Evolutionary conservation across 1,284 basidiomycete species (phyloP).

Genomic region (Fistulinella staudtii): DNA sequence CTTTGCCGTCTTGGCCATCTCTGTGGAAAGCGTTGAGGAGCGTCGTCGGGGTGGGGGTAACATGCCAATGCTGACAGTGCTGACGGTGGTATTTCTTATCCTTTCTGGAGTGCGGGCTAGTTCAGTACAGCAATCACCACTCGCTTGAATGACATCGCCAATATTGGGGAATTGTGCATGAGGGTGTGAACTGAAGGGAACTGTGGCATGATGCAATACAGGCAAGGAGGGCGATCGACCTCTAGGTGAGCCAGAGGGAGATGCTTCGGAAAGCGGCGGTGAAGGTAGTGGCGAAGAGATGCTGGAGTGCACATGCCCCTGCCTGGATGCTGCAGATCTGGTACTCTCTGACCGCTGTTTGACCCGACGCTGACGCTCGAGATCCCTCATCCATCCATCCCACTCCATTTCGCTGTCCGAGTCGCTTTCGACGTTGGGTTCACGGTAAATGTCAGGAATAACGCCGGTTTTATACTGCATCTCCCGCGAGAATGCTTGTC

Average conservation of each 20-base stretch:
- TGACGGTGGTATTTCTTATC: slow-evolving; percentile 15
- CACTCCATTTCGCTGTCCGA: slow-evolving; percentile 56
- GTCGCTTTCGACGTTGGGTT: slow-evolving; percentile 34
- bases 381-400: slow-evolving; percentile 53
- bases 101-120: slow-evolving; percentile 3
- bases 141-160: slow-evolving; percentile 18
- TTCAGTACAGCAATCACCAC: no score
- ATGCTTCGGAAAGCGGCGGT: slow-evolving; percentile 27
- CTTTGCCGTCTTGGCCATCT: neutral
- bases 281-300: slow-evolving; percentile 19
- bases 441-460: slow-evolving; percentile 8
- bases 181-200: slow-evolving; percentile 5
- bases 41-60: slow-evolving; percentile 16
- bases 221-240: slow-evolving; percentile 21
- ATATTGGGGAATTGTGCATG: slow-evolving; percentile 23
- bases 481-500: slow-evolving; percentile 17
- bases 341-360: slow-evolving; percentile 9
- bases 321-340: no score
- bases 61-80: slow-evolving; percentile 26
- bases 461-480: slow-evolving; percentile 14
- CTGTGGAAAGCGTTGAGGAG: slow-evolving; percentile 24
- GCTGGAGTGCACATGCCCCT: neutral
- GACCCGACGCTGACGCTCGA: slow-evolving; percentile 39
- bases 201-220: slow-evolving; percentile 20
- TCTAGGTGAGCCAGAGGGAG: slow-evolving; percentile 32